Evolutionary conservation across 2,329 filamentous ascomycete species (phyloP).

Genomic region (Pseudopithomyces maydicus): DNA sequence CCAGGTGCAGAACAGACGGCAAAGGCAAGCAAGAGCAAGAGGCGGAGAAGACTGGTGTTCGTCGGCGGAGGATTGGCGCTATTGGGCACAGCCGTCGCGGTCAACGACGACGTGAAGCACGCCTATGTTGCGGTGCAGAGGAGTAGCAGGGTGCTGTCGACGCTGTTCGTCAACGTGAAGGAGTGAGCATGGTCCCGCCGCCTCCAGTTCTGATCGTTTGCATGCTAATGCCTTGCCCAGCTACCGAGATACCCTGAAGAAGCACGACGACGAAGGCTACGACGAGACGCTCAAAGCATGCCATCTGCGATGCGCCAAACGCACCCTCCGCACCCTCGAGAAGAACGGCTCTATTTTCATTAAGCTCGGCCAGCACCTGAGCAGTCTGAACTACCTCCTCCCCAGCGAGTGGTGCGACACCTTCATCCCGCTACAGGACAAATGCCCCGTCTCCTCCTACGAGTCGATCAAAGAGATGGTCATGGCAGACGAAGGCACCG

Average conservation of each 20-base stretch:
- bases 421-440: constrained; percentile 94
- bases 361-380: constrained; percentile 94
- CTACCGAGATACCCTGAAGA: constrained; percentile 84
- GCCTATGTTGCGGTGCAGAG: constrained; percentile 76
- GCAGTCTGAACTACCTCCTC: constrained; percentile 92
- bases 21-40: constrained; percentile 23
- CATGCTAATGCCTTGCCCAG: constrained; percentile 53
- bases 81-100: constrained; percentile 52
- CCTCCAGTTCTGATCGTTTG: neutral
- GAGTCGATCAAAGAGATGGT: constrained; percentile 90
- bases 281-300: constrained; percentile 76
- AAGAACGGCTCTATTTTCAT: constrained; percentile 98
- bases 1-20: constrained; percentile 6
- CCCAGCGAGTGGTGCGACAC: constrained; percentile 93
- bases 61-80: constrained; percentile 36
- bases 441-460: constrained; percentile 89
- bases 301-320: constrained; percentile 88
- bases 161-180: constrained; percentile 82
- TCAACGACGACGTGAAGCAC: constrained; percentile 73
- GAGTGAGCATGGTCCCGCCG: constrained; percentile 66
- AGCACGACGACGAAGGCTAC: constrained; percentile 68
- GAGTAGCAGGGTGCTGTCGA: constrained; percentile 75
- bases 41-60: constrained; percentile 31
- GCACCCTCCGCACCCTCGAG: constrained; percentile 85
- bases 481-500: constrained; percentile 76